These are phyloP conservation scores for Incumbomyces delicatus DNA, from an alignment of 2,329 filamentous ascomycete species.

Conservation along the genomic window DNA sequence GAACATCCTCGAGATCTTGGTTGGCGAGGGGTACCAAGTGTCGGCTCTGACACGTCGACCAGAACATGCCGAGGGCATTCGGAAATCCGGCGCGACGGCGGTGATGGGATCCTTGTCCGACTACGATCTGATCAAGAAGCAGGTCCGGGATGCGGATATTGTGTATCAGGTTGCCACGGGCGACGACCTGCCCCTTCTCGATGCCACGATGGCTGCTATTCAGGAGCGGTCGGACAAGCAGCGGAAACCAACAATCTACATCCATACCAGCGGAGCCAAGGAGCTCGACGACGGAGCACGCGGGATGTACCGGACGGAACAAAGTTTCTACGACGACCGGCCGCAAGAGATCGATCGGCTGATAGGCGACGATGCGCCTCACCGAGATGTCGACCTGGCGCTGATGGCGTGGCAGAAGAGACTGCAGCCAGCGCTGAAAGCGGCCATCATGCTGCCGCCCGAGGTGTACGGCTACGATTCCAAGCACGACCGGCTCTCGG, in stretches of 20 bases:
- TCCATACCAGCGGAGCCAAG: too few species aligned
- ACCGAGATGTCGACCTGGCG: conserved; percentile 37
- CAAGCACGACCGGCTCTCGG: conserved; percentile 32
- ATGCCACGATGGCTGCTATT: conserved; percentile 37
- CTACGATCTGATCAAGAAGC: conserved; percentile 29
- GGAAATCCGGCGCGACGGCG: conserved; percentile 25
- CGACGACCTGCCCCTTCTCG: conserved; percentile 36
- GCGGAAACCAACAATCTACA: conserved; percentile 26
- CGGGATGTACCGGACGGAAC: too few species aligned
- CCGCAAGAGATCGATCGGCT: too few species aligned
- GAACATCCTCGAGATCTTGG: conserved; percentile 37
- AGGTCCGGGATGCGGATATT: conserved; percentile 31
- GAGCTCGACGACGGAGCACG: too few species aligned
- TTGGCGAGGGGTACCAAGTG: conserved; percentile 34
- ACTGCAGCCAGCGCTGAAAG: conserved; percentile 31
- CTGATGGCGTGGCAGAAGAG: conserved; percentile 30
- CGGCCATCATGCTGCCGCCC: conserved; percentile 40
- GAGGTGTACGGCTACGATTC: conserved; percentile 37
- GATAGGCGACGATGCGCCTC: conserved; percentile 31
- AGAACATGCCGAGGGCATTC: conserved; percentile 8
- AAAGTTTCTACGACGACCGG: too few species aligned
- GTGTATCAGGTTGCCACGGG: conserved; percentile 41
- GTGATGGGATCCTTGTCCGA: conserved; percentile 35
- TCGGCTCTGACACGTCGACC: conserved; percentile 26
- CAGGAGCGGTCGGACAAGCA: conserved; percentile 28